Base-by-base conservation (phyloP, 2,329 filamentous ascomycete genomes). In the Trichoderma aggressivum region DNA sequence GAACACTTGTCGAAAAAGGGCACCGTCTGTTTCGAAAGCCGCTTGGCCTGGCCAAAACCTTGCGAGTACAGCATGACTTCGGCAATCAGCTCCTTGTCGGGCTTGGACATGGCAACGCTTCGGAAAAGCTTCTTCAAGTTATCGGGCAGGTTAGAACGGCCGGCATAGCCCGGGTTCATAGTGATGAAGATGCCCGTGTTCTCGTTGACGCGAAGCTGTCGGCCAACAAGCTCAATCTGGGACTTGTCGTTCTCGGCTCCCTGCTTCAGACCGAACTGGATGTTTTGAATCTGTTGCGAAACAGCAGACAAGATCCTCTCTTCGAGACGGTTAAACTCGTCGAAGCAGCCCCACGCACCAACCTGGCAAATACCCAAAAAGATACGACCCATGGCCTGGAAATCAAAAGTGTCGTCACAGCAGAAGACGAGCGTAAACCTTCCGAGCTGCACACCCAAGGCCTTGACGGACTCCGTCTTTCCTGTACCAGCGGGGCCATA, bases 41-140 rank as follows among this genome's bases (percentile, higher is more conserved):
- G 86, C 83, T 98, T 99, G 43, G 96, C 96, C 81, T 97, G 94
- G 77, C 93, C 97, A 86, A 99, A 99, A 78, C 96, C 96, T 81
- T 99, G 96, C 1, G 97, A 99, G 86, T 98, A 99, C 43, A 99
- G 89, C 97, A 99, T 99, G 77, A 99, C 96, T 84, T 99, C 96
- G 43, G 96, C 94, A 82, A 99, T 99, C 71, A 99, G 91, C 82
- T 99, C 97, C 82, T 99, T 99, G 85, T 99, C 97, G 1, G 96
- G 96, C 83, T 98, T 99, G 12, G 96, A 99, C 96, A 99, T 99
- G 73, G 96, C 96, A 65, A 99, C 94, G 78, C 96, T 99, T 79
- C 97, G 91, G 89, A 99, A 99, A 53, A 99, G 86, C 83, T 99
- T 99, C 89, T 99, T 99, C 84, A 99, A 83, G 81, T 99, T 99